Evolutionary conservation across 257 asterid species (phyloP), one percentile per base, ranked within the genome.

Genomic region (Solanum stenotomum): DNA sequence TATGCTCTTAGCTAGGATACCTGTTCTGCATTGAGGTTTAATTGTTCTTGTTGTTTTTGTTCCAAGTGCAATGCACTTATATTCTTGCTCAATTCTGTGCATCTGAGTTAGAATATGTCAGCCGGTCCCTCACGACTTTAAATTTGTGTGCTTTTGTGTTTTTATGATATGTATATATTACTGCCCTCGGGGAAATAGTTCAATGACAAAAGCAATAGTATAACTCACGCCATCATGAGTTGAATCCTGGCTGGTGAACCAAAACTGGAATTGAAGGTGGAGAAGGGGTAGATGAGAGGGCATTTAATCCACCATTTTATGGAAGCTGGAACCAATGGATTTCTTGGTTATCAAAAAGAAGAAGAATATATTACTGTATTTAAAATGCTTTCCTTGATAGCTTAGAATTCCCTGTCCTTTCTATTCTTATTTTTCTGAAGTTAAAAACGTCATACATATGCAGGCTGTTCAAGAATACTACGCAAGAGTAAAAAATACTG

Each of bases 401-500:
- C 40, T 82, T 38, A 49, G 44, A 82, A 82, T 82, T 33, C 29
- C 31, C 13, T 83, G 84, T 42, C 70, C 31, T 81, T 46, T 15
- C 40, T 52, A n/a, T 33, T 46, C 38, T 46, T 59, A 35, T 33
- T 20, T 25, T 35, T 61, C 46, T 10, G 70, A 78, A 70, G 75
- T 49, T 37, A 68, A 25, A 33, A 42, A 20, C 14, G 10, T 35
- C 8, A 72, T 25, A 74, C 37, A 89, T 87, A 86, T 88, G 91
- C 94, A 96, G 98, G 98, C 98, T 59, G 95, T 96, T 92, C 90
- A 91, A 93, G 94, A 90, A 42, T 95, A 92, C 89, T 94, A 94
- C 89, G 59, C 52, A 35, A 91, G 93, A 35, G 67, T 93, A 89
- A 93, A 86, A 86, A 89, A 93, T 90, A 70, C 88, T 34, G 87